Base-by-base conservation (phyloP, 202 grass and related monocot species). In the Bolboschoenoplectus hybrid region DNA sequence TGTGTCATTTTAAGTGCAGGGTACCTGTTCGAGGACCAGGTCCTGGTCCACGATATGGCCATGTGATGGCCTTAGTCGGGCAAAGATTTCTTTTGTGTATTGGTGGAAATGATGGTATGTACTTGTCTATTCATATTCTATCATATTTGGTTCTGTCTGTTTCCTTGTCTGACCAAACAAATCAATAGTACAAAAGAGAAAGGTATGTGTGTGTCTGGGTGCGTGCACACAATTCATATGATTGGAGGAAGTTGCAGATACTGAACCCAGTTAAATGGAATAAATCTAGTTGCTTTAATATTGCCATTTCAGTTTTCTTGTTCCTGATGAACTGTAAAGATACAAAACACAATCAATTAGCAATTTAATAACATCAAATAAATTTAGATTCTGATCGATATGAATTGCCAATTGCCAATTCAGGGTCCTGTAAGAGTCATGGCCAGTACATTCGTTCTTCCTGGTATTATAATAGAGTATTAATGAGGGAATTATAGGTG, bases 1-100 rank as follows among this genome's bases (percentile, higher is more conserved):
- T 86, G 71, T 71, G 66, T 74, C 62, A 49, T 75, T 34, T 92
- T 91, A 60, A 85, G 12, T 64, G 40, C 87, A 98, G 96, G 90
- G 96, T 96, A 71, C 93, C 95, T 82, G 96, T 98, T 83, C 96
- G 95, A 87, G 96, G 96, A 63, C 93, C 96, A 55, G 96, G 96
- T 82, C 96, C 96, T 83, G 96, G 96, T 81, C 90, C 96, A 74
- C 82, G 96, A 67, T 98, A 98, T 26, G 96, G 96, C n/a, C 96
- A 98, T 94, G 96, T 94, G 85, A 98, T 98, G 96, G 91, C 96
- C 40, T 96, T 98, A 86, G 96, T 98, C 62, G 96, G 96, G 67
- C 93, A 98, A 89, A 89, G 96, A 85, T 98, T 96, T 89, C 86
- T 98, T 76, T 90, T 98, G 82, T 89, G 93, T 56, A 94, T 98